Evolutionary conservation across 805 yeast species (phyloP).

Genomic region (Ogataea dorogensis): DNA sequence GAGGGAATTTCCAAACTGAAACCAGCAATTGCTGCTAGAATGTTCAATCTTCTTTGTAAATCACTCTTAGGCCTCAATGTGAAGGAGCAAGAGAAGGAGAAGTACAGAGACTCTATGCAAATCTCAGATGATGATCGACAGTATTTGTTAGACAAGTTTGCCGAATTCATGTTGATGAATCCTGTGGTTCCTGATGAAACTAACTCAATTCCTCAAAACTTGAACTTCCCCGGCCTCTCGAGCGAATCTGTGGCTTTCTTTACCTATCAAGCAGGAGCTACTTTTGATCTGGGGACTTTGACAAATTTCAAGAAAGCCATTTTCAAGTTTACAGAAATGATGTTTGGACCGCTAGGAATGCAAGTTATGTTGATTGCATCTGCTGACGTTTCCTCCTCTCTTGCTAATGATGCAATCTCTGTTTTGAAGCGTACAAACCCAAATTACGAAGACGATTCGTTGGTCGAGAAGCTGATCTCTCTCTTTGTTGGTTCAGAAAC

Average conservation of each 20-base stretch:
- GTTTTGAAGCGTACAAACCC: slow-evolving; percentile 47
- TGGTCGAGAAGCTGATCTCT: slow-evolving; percentile 44
- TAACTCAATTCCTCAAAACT: slow-evolving; percentile 42
- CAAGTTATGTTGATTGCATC: slow-evolving; percentile 58
- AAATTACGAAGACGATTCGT: slow-evolving; percentile 48
- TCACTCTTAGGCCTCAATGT: slow-evolving; percentile 45
- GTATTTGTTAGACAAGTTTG: slow-evolving; percentile 47
- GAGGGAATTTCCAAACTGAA: slow-evolving; percentile 43
- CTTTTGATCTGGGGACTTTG: slow-evolving; percentile 50
- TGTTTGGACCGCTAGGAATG: slow-evolving; percentile 36
- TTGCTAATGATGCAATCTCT: slow-evolving; percentile 55
- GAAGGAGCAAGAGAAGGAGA: slow-evolving; percentile 45
- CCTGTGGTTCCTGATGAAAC: slow-evolving; percentile 41
- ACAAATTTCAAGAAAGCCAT: slow-evolving; percentile 40
- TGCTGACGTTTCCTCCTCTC: slow-evolving; percentile 53
- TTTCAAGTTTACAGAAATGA: slow-evolving; percentile 42
- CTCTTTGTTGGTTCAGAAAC: slow-evolving; percentile 50
- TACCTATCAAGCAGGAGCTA: slow-evolving; percentile 65
- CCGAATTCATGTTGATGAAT: slow-evolving; percentile 55
- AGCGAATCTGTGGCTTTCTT: slow-evolving; percentile 56
- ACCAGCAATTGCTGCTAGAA: slow-evolving; percentile 43
- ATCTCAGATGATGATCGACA: slow-evolving; percentile 37
- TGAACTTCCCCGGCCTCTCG: slow-evolving; percentile 64
- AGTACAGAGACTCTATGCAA: slow-evolving; percentile 37
- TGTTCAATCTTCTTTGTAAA: slow-evolving; percentile 60